These are phyloP conservation scores for Suillus subaureus DNA, from an alignment of 768 basidiomycete genomes.

Conservation along the genomic window DNA sequence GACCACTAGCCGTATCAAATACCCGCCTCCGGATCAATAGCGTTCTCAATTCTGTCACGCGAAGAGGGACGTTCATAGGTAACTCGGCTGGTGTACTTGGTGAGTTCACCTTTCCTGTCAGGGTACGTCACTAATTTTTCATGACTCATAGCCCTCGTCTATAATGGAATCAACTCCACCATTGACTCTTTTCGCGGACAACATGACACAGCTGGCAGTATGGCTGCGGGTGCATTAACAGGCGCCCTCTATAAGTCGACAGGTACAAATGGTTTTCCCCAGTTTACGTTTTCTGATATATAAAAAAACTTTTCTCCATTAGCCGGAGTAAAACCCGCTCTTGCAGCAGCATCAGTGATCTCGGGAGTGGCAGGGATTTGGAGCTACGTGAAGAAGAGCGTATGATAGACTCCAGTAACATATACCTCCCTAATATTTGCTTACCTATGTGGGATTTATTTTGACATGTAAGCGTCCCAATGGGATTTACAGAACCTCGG, in stretches of 20 bases:
- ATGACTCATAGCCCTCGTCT: conserved; percentile 74
- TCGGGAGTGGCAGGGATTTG: conserved; percentile 90
- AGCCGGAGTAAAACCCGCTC: conserved; percentile 92
- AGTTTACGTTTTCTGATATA: conserved; percentile 38
- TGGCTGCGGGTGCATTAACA: conserved; percentile 89
- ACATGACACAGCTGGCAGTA: conserved; percentile 90
- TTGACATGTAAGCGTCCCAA: conserved; percentile 31
- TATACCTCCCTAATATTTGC: conserved; percentile 48
- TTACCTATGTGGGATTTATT: conserved; percentile 17
- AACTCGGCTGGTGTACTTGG: conserved; percentile 98
- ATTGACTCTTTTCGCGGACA: conserved; percentile 88
- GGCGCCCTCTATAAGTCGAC: conserved; percentile 94
- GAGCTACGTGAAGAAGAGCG: conserved; percentile 91
- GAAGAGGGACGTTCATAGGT: conserved; percentile 96
- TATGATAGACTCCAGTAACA: conserved; percentile 58
- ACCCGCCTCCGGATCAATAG: conserved; percentile 93
- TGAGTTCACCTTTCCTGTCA: conserved; percentile 51
- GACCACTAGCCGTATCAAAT: conserved; percentile 86
- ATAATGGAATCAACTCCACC: conserved; percentile 95
- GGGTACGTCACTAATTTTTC: conserved; percentile 41
- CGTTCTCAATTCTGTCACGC: conserved; percentile 92
- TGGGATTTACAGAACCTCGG: conserved; percentile 21
- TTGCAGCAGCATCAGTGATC: conserved; percentile 87
- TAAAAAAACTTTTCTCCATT: conserved; percentile 36
- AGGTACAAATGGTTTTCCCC: conserved; percentile 57